Conservation (phyloP, 257 asterid genomes). For the Forsythia suspensa region DNA sequence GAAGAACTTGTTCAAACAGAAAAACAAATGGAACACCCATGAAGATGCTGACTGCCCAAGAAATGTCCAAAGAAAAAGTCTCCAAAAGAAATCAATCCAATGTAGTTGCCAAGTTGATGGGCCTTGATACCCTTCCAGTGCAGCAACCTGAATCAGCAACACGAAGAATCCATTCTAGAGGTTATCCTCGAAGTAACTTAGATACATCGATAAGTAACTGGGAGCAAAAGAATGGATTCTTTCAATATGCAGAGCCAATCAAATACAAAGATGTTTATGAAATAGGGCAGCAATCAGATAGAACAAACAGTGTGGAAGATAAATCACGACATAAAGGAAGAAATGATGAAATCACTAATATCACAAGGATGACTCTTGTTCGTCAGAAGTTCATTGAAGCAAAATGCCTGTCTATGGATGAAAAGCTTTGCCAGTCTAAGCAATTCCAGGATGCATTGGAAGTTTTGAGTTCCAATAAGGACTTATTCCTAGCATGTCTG, state of each 20-base stretch:
- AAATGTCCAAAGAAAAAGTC: conserved; percentile 81
- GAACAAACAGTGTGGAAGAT: conserved; percentile 30
- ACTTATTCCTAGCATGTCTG: conserved; percentile 75
- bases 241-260: conserved; percentile 47
- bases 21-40: conserved; percentile 69
- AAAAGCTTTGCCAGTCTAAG: conserved; percentile 43
- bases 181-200: conserved; percentile 59
- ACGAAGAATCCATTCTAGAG: conserved; percentile 47
- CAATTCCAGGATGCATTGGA: conserved; percentile 79
- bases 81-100: conserved; percentile 62
- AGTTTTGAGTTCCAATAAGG: conserved; percentile 82
- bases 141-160: conserved; percentile 51
- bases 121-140: conserved; percentile 85
- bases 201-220: conserved; percentile 63
- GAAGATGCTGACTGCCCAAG: conserved; percentile 90
- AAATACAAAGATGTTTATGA: conserved; percentile 62
- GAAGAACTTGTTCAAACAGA: conserved; percentile 43
- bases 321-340: conserved; percentile 36
- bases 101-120: conserved; percentile 95
- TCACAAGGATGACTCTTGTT: conserved; percentile 43
- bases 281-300: conserved; percentile 35
- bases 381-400: conserved; percentile 55
- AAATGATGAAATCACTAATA: conserved; percentile 30
- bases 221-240: conserved; percentile 62
- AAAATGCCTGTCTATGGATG: conserved; percentile 47